Base-by-base conservation (phyloP, 257 asterid species). In the Sherardia arvensis region DNA sequence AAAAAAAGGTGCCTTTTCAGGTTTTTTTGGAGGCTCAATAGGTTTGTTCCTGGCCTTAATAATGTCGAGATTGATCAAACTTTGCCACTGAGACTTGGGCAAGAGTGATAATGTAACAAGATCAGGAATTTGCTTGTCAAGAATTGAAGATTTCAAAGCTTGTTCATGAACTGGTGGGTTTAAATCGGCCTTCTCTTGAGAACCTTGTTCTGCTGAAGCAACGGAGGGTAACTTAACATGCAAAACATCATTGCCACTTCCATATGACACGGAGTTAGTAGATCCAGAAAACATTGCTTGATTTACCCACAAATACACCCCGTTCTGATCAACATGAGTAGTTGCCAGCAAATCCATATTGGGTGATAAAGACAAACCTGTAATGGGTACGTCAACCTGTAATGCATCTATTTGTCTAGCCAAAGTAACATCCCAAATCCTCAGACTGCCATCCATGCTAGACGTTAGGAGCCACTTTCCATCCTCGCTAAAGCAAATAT, bases 1-100 rank as follows among this genome's bases (percentile, higher is more conserved):
- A 85, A 87, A 91, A 72, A 91, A 91, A 20, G 97, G 97, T 33
- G 94, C 91, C 80, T 81, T 87, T 69, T 87, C 97, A 20, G 97
- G 96, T 75, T 91, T 91, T 70, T 91, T 91, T 6, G 96, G 96
- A 55, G 97, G 95, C 75, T 91, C 96, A 61, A 91, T 81, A n/a
- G 95, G 98, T 80, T 91, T 88, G 79, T 91, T 88, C 73, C 96
- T 79, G 57, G 80, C 91, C 76, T 83, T 91, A 68, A 91, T 91
- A 62, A 88, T 77, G 76, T 91, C 98, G 69, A 91, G 81, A 78
- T 88, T 91, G 80, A 87, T 71, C 89, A 91, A 79, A 81, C 98
- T 84, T 73, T 91, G 96, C 98, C 98, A 91, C 80, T 88, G 95
- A 68, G 90, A 83, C 82, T 86, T 86, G 20, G 96, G 97, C 81